Percentiles rank a stretch among this genome's conserved stretches.
Evolutionary conservation across 192 early-diverging fungal species (phyloP).

Genomic region (Coemansia brasiliensis): DNA sequence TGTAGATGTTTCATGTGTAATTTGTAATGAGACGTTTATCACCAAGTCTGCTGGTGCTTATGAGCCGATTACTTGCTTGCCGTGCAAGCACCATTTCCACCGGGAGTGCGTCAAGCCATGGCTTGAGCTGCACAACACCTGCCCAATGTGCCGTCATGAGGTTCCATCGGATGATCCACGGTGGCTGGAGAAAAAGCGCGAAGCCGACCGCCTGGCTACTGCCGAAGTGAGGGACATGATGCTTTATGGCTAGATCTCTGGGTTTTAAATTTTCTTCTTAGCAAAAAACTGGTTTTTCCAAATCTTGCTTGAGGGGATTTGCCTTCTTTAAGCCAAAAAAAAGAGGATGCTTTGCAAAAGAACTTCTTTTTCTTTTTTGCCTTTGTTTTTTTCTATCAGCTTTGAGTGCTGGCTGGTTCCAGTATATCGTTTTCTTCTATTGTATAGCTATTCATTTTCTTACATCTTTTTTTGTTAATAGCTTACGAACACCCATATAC

Average conservation of each 20-base stretch:
- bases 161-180: constrained; percentile 51
- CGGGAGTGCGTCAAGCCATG: constrained; percentile 42
- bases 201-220: constrained; percentile 20
- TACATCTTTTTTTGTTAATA: neutral
- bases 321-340: neutral
- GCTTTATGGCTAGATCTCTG: constrained; percentile 32
- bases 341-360: neutral
- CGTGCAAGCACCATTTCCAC: constrained; percentile 46
- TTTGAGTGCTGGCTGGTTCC: constrained; percentile 7
- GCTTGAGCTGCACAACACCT: constrained; percentile 57
- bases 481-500: too few species aligned
- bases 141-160: constrained; percentile 49
- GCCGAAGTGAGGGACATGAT: constrained; percentile 40
- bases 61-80: constrained; percentile 28
- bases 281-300: neutral
- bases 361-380: neutral
- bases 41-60: neutral
- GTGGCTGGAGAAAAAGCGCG: constrained; percentile 50
- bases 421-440: neutral
- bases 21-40: constrained; percentile 28
- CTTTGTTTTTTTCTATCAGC: constrained; percentile 2
- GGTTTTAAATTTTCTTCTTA: constrained; percentile 2
- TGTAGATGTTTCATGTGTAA: constrained; percentile 16
- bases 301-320: neutral
- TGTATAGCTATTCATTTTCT: constrained; percentile 10